Base-by-base conservation (phyloP, 305 asterid genomes). In the Solanum hybrid region DNA sequence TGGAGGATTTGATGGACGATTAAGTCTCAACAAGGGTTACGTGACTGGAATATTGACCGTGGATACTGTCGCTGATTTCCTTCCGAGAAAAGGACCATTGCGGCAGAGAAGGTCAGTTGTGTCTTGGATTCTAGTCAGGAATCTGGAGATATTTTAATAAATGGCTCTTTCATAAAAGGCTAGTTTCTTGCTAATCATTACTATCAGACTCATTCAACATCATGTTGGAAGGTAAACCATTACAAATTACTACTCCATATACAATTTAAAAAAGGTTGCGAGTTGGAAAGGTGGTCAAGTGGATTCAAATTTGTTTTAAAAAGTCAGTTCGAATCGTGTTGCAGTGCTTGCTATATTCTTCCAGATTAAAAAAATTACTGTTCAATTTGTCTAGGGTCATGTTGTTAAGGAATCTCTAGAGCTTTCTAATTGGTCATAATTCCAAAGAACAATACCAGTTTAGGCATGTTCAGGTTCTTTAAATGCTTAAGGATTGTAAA, bases 61-160 rank as follows among this genome's bases (percentile, higher is more conserved):
- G 35, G 99, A 97, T 89, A 95, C 98, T 12, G 98, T 95, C 2
- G 98, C 98, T 3, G 99, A 97, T 92, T 97, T 97, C 91, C 98
- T 97, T 91, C 99, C 98, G 10, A 93, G 98, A 89, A 97, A 95
- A 93, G 98, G 98, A 86, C 96, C 95, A 69, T 90, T 94, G 56
- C 93, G 94, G 29, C 96, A 95, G 88, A 95, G 99, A 95, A 95
- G 99, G 99, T 96, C 89, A 78, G 76, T 88, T 86, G 3, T 26
- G 34, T 9, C 78, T 7, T 22, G 35, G n/a, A 8, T 90, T 66
- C 64, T 66, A 13, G 37, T 78, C 36, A 80, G 88, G 15, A 29
- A 69, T 5, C 75, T 66, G 11, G 64, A 51, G 69, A 51, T 45
- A 34, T 27, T 82, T 42, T 82, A 82, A 82, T 82, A 82, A 82